Evolutionary conservation across 768 basidiomycete species (phyloP).

Genomic region (Wakefieldia striispora): DNA sequence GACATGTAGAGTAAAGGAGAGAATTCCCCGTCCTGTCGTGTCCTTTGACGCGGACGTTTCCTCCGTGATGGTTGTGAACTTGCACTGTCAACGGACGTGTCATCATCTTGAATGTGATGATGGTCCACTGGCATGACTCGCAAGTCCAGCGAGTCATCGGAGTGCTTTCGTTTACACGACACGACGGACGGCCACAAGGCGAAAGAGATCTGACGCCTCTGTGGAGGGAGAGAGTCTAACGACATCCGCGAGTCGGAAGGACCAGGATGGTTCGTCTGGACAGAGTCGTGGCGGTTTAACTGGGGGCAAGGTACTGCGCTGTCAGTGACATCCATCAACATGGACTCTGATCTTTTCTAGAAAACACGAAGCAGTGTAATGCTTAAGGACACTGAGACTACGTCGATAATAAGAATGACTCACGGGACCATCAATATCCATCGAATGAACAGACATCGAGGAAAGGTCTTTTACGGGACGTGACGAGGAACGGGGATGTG

Average conservation of each 20-base stretch:
- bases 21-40: constrained; percentile 13
- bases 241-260: background rate
- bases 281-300: background rate
- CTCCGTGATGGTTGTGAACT: background rate
- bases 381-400: background rate
- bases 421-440: constrained; percentile 16
- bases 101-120: background rate
- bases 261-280: background rate
- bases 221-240: background rate
- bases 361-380: background rate
- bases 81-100: background rate
- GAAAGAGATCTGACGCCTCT: background rate
- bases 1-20: constrained; percentile 24
- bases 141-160: background rate
- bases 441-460: background rate
- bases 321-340: constrained; percentile 13
- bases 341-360: constrained; percentile 8
- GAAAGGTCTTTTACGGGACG: background rate
- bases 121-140: background rate
- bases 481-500: background rate
- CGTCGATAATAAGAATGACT: constrained; percentile 2
- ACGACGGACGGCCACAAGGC: background rate
- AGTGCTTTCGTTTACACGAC: constrained; percentile 19
- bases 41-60: constrained; percentile 8
- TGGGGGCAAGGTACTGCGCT: background rate